phyloP scores from a whole-genome alignment of 1,139 yeast species.

The Saccharomyces hybrid region DNA sequence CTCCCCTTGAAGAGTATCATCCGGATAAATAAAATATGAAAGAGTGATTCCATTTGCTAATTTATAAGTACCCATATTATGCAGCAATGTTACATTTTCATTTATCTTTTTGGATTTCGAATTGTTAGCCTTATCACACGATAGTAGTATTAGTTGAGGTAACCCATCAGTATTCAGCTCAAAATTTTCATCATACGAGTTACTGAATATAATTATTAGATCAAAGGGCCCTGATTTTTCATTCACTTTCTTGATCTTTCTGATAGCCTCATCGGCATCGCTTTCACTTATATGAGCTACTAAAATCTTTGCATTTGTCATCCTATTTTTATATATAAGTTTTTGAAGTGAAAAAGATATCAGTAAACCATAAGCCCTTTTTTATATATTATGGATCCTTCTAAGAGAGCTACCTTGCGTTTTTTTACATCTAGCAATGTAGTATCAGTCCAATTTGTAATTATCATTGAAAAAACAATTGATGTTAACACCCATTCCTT shows the following conservation, averaged over 20 bases:
- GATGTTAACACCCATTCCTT: not conserved
- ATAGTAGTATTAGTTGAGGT: slow-evolving; percentile 33
- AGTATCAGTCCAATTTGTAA: not conserved
- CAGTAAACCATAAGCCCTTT: not conserved
- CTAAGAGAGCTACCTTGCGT: not conserved
- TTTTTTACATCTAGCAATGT: too few species aligned
- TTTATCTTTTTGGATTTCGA: not conserved
- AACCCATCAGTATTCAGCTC: slow-evolving; percentile 12
- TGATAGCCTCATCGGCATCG: slow-evolving; percentile 38
- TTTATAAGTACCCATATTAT: slow-evolving; percentile 36
- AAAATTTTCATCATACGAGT: slow-evolving; percentile 21
- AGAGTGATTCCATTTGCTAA: slow-evolving; percentile 41
- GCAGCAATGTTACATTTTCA: slow-evolving; percentile 27
- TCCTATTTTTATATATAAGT: not conserved
- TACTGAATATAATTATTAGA: slow-evolving; percentile 47
- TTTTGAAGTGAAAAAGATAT: not conserved
- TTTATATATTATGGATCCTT: not conserved
- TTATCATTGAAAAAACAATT: not conserved
- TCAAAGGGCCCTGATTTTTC: slow-evolving; percentile 60
- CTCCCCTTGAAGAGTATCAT: slow-evolving; percentile 17
- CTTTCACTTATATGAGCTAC: slow-evolving; percentile 44
- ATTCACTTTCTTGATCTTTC: slow-evolving; percentile 45
- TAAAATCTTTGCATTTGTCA: slow-evolving; percentile 24
- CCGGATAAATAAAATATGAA: slow-evolving; percentile 39
- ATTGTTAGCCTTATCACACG: not conserved